phyloP scores from a whole-genome alignment of 1,284 basidiomycete genomes.

The Trichosporon sp. region DNA sequence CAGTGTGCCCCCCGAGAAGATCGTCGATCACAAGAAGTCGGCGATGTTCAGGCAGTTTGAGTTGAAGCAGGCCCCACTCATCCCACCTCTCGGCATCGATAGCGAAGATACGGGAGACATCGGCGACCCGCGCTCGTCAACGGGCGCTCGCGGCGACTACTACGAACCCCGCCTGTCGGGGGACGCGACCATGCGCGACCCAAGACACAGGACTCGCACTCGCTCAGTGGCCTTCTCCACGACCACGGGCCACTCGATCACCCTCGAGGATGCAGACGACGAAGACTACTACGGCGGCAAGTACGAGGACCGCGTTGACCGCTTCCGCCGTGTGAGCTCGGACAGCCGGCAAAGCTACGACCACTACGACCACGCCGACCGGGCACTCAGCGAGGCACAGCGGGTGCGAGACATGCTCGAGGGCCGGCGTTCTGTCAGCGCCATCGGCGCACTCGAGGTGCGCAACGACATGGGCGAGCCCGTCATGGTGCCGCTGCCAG shows the following conservation, averaged over 20 bases:
- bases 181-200: background rate
- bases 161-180: background rate
- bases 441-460: slow-evolving; percentile 10
- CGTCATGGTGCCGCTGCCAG: slow-evolving; percentile 28
- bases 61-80: slow-evolving; percentile 5
- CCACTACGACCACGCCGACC: slow-evolving; percentile 1
- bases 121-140: background rate
- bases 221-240: slow-evolving; percentile 10
- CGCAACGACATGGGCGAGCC: slow-evolving; percentile 17
- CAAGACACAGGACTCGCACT: slow-evolving; percentile 4
- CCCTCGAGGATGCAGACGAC: slow-evolving; percentile 17
- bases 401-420: background rate
- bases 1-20: slow-evolving; percentile 18
- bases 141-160: background rate
- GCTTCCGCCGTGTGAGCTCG: background rate
- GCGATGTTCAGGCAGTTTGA: slow-evolving; percentile 37
- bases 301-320: slow-evolving; percentile 6
- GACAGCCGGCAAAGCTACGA: background rate
- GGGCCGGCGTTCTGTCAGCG: slow-evolving; percentile 3
- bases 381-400: slow-evolving; percentile 5
- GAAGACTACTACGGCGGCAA: slow-evolving; percentile 8
- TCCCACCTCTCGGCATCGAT: slow-evolving; percentile 16
- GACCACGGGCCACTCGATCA: slow-evolving; percentile 17
- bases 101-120: background rate
- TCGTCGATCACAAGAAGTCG: slow-evolving; percentile 28